These are phyloP conservation scores for Bullera alba DNA, from an alignment of 768 basidiomycete genomes.

Conservation along the genomic window DNA sequence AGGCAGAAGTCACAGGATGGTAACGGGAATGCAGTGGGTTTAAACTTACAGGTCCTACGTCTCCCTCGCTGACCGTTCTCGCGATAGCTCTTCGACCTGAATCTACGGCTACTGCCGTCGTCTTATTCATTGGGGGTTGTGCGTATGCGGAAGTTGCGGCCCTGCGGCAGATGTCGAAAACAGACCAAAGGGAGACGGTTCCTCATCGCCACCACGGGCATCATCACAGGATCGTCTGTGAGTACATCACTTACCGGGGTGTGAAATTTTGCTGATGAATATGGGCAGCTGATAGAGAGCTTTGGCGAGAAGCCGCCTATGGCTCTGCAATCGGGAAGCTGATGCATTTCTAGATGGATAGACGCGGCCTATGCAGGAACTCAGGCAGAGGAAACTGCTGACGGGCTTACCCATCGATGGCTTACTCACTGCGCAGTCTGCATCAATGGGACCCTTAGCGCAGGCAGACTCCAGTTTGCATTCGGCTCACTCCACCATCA, in stretches of 20 bases:
- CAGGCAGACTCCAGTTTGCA: no score
- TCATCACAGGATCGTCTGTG: conserved; percentile 61
- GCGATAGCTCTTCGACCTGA: conserved; percentile 52
- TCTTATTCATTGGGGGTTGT: conserved; percentile 95
- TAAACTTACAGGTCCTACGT: no score
- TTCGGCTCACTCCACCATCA: no score
- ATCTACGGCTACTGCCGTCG: conserved; percentile 63
- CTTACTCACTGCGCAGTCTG: no score
- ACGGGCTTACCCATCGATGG: no score
- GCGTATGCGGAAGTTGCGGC: conserved; percentile 97
- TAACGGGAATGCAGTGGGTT: conserved; percentile 14
- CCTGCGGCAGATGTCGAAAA: conserved; percentile 78
- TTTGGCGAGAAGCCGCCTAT: conserved; percentile 27
- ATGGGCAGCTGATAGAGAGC: conserved; percentile 20
- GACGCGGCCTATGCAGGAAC: no score
- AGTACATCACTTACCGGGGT: conserved; percentile 6
- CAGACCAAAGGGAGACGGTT: conserved; percentile 81
- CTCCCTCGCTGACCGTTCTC: not conserved
- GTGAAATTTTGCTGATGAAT: not conserved
- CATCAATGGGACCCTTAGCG: no score
- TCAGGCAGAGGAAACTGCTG: no score
- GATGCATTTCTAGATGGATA: no score
- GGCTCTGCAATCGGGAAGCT: conserved; percentile 6
- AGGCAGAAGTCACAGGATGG: conserved; percentile 42
- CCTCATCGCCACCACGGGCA: conserved; percentile 84